These are phyloP conservation scores for Dipodascus geniculatus DNA, from an alignment of 805 yeast species.

Conservation along the genomic window DNA sequence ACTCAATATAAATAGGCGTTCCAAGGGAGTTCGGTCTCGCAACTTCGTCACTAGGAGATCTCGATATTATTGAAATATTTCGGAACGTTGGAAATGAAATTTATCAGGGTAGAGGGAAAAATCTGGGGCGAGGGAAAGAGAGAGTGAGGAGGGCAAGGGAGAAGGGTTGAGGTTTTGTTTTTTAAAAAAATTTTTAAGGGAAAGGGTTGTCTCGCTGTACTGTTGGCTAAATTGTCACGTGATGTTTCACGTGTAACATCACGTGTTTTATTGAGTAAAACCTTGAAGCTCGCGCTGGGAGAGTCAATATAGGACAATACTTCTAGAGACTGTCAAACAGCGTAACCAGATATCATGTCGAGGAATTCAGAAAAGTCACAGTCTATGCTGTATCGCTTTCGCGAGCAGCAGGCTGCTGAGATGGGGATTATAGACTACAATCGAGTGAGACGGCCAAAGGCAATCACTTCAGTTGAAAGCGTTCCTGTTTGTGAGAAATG, in stretches of 20 bases:
- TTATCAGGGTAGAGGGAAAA: conserved; percentile 2
- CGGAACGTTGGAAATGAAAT: not conserved
- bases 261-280: no score
- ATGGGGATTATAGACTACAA: conserved; percentile 48
- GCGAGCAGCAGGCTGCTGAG: conserved; percentile 48
- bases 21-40: not conserved
- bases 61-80: not conserved
- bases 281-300: no score
- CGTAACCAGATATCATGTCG: conserved; percentile 39
- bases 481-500: conserved; percentile 61
- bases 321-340: not conserved
- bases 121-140: not conserved
- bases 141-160: not conserved
- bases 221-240: no score
- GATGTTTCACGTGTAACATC: no score
- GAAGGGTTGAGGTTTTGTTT: not conserved
- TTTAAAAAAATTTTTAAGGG: not conserved
- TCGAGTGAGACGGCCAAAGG: conserved; percentile 47
- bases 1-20: not conserved
- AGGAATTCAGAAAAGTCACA: conserved; percentile 69
- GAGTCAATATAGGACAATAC: not conserved
- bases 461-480: conserved; percentile 39
- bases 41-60: no score
- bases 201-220: not conserved
- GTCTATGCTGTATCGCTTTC: conserved; percentile 53